Evolutionary conservation across 208 protist genomes (phyloP), one percentile per base, ranked within the genome.

Genomic region (Leishmania guyanensis): DNA sequence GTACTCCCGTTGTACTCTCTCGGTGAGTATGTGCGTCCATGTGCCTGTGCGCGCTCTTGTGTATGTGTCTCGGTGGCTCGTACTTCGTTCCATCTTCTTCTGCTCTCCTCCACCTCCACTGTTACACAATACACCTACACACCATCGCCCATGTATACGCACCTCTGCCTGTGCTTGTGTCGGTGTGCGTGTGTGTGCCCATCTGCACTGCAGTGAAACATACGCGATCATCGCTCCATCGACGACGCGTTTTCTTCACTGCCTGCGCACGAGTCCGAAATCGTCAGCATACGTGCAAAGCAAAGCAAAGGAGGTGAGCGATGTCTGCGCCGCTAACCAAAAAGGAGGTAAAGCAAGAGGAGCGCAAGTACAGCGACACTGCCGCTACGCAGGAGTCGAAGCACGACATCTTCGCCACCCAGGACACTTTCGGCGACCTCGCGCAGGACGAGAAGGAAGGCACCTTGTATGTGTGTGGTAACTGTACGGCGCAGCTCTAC

Each of bases 401-500:
- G 78, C 81, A 33, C 33, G 46, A 20, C 74, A 43, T 76, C 79
- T 48, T 81, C 46, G 14, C 75, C 39, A 81, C 77, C 22, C 72
- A 77, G 51, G 77, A 84, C 29, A 58, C 56, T 17, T 36, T 72
- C n/a, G 69, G 26, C 48, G 74, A 79, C 60, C 3, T 62, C 16
- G 78, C 50, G 17, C 70, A 68, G 48, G 80, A 64, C 20, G 86
- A 83, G 26, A 78, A 92, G 33, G 68, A 81, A 29, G 90, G 89
- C 33, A 91, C 91, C 29, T 79, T 94, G 20, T 97, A 97, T 84
- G 89, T 90, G 5, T 97, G 94, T 70, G 94, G 84, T 20, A 96
- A 93, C 84, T 97, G 94, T 85, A 97, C 92, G 3, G 78, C 87
- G 20, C 81, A 89, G 46, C 87, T 97, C 17, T 86, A 81, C 33